These are phyloP conservation scores for Pseudogymnoascus sp. DNA, from an alignment of 2,329 filamentous ascomycete genomes.

Conservation along the genomic window DNA sequence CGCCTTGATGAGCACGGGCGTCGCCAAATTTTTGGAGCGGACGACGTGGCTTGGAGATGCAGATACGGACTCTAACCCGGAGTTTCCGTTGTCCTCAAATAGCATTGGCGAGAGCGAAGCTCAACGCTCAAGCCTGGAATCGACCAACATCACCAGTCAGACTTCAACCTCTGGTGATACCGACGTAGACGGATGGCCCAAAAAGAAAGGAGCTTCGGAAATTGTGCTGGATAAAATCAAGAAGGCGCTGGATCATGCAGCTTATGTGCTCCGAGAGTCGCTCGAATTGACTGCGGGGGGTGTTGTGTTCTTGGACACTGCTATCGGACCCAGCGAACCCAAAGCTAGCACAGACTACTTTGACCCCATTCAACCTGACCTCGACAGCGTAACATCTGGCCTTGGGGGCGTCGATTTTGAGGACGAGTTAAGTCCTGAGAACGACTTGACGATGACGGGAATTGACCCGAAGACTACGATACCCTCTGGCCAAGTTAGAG, in stretches of 20 bases:
- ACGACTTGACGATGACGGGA: constrained; percentile 8
- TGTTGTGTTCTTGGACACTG: constrained; percentile 25
- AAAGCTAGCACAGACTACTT: constrained; percentile 13
- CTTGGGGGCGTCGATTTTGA: background rate
- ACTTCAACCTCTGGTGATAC: background rate
- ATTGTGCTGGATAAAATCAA: constrained; percentile 24
- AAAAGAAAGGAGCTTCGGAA: constrained; percentile 3
- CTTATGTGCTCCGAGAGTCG: constrained; percentile 24
- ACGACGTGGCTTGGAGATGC: constrained; percentile 11
- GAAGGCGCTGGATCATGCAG: constrained; percentile 23
- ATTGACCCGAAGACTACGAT: constrained; percentile 4
- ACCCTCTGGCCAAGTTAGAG: constrained; percentile 4
- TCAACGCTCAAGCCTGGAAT: background rate
- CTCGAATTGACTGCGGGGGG: constrained; percentile 25
- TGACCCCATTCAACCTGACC: constrained; percentile 10
- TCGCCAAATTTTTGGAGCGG: constrained; percentile 20
- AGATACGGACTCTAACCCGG: background rate
- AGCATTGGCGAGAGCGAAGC: background rate
- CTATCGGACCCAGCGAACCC: constrained; percentile 18
- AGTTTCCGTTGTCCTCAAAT: background rate
- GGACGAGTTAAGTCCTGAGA: background rate
- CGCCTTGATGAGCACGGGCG: constrained; percentile 21
- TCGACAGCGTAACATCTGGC: constrained; percentile 1
- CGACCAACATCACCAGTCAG: background rate
- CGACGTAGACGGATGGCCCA: background rate